Conservation (phyloP, 768 basidiomycete genomes). For the Auriscalpium orientale region DNA sequence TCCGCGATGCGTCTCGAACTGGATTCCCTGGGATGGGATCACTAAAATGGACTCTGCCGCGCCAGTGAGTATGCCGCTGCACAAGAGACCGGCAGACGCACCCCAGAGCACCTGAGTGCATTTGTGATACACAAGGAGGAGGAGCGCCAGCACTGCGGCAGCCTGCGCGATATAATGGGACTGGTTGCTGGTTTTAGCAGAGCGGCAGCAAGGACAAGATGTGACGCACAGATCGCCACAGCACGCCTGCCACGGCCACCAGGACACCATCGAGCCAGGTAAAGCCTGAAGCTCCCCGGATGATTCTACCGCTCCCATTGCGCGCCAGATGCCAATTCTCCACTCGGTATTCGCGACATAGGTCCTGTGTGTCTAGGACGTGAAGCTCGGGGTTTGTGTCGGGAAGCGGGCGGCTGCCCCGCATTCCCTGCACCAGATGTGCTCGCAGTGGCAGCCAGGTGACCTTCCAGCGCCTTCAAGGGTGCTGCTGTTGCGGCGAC, state of each 20-base stretch:
- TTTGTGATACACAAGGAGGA: conserved; percentile 26
- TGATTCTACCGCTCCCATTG: conserved; percentile 30
- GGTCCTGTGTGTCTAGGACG: conserved; percentile 34
- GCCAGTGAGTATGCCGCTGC: background rate
- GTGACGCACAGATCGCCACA: conserved; percentile 13
- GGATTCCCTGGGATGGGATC: conserved; percentile 61
- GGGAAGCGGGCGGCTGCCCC: conserved; percentile 28
- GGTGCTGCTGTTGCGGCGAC: no score
- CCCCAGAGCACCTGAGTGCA: conserved; percentile 43
- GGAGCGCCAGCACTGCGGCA: conserved; percentile 10
- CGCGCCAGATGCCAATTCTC: conserved; percentile 43
- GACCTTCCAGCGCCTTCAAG: no score
- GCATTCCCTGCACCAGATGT: conserved; percentile 22
- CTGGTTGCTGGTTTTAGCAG: background rate
- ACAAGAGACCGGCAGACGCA: conserved; percentile 14
- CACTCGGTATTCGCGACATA: conserved; percentile 52
- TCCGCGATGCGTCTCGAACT: conserved; percentile 65
- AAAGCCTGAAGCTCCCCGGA: conserved; percentile 25
- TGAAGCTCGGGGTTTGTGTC: conserved; percentile 45
- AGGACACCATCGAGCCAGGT: conserved; percentile 32
- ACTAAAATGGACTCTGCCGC: conserved; percentile 62
- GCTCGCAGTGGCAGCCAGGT: no score
- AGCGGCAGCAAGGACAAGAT: background rate
- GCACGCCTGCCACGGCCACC: conserved; percentile 13
- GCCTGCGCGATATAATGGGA: background rate